These are phyloP conservation scores for Ochromonas danica DNA, from an alignment of 108 stramenopile species.

Conservation along the genomic window DNA sequence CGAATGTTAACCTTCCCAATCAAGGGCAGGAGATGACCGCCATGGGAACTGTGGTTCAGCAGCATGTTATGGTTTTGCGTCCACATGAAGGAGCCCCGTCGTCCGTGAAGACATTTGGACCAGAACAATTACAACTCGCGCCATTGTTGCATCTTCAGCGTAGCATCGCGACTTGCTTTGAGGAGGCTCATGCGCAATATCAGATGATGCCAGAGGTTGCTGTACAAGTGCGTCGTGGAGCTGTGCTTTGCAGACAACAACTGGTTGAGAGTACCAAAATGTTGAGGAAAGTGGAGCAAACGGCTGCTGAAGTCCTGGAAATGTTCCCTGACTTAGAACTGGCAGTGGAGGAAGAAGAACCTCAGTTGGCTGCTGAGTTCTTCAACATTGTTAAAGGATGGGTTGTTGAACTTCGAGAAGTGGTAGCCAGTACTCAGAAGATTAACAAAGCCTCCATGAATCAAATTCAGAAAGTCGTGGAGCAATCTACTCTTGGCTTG, in stretches of 20 bases:
- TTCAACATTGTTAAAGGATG: slow-evolving; percentile 50
- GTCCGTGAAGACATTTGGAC: neutral
- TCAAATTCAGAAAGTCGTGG: slow-evolving; percentile 23
- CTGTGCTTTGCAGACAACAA: slow-evolving; percentile 48
- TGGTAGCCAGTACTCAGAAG: slow-evolving; percentile 7
- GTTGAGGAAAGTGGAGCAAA: slow-evolving; percentile 52
- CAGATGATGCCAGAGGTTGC: slow-evolving; percentile 24
- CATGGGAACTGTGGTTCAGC: neutral
- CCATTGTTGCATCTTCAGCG: slow-evolving; percentile 34
- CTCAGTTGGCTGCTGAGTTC: slow-evolving; percentile 50
- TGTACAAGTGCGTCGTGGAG: slow-evolving; percentile 37
- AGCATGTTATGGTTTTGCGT: neutral
- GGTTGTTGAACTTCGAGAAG: slow-evolving; percentile 21
- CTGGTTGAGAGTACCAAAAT: slow-evolving; percentile 52
- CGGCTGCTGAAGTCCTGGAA: slow-evolving; percentile 45
- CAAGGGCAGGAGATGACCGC: neutral
- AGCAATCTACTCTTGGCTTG: neutral
- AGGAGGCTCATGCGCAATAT: slow-evolving; percentile 22
- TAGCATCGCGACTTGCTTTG: slow-evolving; percentile 35
- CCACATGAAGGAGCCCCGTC: neutral
- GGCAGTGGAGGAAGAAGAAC: slow-evolving; percentile 51
- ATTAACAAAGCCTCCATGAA: slow-evolving; percentile 8
- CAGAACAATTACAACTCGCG: slow-evolving; percentile 20
- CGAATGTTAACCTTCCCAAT: neutral
- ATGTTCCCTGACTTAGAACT: slow-evolving; percentile 52